Percentiles rank a stretch among this genome's conserved stretches.
Conservation (phyloP, 306 rosid species). For the Inga laurina region DNA sequence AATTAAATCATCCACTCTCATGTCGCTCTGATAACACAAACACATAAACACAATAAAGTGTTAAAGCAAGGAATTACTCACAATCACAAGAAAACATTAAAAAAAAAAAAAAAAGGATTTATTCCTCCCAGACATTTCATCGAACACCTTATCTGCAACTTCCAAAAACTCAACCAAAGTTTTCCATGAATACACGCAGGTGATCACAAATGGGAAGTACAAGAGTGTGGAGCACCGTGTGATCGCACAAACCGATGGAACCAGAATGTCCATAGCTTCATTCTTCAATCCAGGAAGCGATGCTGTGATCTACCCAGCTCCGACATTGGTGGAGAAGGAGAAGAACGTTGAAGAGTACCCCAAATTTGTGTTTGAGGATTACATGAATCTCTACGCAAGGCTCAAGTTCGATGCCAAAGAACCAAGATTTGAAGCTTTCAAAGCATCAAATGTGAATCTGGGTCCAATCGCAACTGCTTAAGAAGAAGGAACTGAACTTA, state of each 20-base stretch:
- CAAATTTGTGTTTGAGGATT: constrained; percentile 65
- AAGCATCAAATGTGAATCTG: constrained; percentile 38
- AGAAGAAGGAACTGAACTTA: background rate
- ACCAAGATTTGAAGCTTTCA: constrained; percentile 70
- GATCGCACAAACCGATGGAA: background rate
- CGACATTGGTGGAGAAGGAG: constrained; percentile 51
- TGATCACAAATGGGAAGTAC: constrained; percentile 14
- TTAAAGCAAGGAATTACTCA: background rate
- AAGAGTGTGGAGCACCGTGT: constrained; percentile 9
- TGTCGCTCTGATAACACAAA: background rate
- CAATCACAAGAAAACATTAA: background rate
- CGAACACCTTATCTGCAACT: background rate
- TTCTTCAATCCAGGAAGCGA: background rate
- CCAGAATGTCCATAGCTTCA: constrained; percentile 10
- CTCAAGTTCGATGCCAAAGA: constrained; percentile 65
- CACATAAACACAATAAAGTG: background rate
- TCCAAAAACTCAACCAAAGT: background rate
- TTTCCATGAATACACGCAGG: background rate
- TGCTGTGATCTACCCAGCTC: constrained; percentile 3
- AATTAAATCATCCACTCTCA: background rate
- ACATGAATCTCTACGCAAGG: constrained; percentile 60
- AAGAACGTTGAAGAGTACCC: constrained; percentile 54
- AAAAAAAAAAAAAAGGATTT: background rate
- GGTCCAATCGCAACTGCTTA: constrained; percentile 58
- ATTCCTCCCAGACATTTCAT: background rate